Conservation (phyloP, 495 filamentous ascomycete genomes). For the Achaetomiella virescens region DNA sequence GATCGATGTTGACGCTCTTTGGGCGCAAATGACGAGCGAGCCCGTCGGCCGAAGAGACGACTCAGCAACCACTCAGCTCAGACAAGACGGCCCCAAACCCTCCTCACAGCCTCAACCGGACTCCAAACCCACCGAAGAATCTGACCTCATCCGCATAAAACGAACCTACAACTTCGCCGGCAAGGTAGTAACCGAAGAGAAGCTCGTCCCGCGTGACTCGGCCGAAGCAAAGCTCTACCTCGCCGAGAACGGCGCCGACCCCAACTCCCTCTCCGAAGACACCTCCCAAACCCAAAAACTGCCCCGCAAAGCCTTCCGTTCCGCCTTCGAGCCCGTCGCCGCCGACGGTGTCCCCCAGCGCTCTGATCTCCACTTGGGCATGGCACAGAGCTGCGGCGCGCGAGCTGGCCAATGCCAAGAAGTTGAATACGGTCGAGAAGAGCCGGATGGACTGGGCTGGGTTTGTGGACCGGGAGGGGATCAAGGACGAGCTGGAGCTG, state of each 20-base stretch:
- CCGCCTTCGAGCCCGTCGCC: conserved; percentile 71
- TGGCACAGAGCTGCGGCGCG: conserved; percentile 35
- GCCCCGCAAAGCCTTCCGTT: conserved; percentile 62
- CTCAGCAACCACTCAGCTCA: conserved; percentile 5
- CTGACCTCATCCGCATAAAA: conserved; percentile 69
- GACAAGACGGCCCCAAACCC: conserved; percentile 13
- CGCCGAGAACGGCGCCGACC: conserved; percentile 33
- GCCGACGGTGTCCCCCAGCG: conserved; percentile 37
- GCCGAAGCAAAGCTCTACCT: conserved; percentile 78
- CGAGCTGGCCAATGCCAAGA: conserved; percentile 52
- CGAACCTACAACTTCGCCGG: conserved; percentile 90
- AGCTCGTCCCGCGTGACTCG: conserved; percentile 68
- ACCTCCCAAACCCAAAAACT: conserved; percentile 34
- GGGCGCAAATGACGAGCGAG: conserved; percentile 67
- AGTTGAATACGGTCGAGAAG: conserved; percentile 95
- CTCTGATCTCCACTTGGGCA: conserved; percentile 46
- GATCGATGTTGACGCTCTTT: conserved; percentile 82
- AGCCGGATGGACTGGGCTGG: conserved; percentile 90
- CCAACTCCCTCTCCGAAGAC: conserved; percentile 20
- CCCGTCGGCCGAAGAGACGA: conserved; percentile 4
- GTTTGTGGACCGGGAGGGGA: conserved; percentile 85
- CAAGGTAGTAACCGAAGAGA: conserved; percentile 74
- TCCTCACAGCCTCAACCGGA: conserved; percentile 20
- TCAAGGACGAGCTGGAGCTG: conserved; percentile 81
- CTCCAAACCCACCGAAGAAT: not conserved